Evolutionary conservation across 345 rosid genomes (phyloP).

Genomic region (Kandelia obovata): DNA sequence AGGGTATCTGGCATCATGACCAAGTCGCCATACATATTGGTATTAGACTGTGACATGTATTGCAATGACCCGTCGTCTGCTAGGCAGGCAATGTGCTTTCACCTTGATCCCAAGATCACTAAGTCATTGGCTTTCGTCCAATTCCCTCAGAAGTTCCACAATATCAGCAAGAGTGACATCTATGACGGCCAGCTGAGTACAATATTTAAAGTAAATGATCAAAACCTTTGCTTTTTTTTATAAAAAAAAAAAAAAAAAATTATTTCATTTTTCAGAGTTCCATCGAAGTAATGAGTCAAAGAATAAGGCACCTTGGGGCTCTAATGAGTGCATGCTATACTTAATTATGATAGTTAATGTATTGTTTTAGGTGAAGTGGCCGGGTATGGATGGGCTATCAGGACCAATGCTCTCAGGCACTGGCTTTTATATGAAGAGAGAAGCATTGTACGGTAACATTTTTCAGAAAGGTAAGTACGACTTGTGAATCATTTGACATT

Average conservation of each 20-base stretch:
- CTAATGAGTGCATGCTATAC: too few relatives aligned
- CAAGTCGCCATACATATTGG: conserved; percentile 41
- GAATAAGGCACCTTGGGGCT: too few relatives aligned
- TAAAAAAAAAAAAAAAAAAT: too few relatives aligned
- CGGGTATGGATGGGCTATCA: conserved; percentile 22
- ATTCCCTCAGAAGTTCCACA: conserved; percentile 42
- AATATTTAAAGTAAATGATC: conserved; percentile 1
- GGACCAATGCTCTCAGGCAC: conserved; percentile 43
- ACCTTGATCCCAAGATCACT: conserved; percentile 32
- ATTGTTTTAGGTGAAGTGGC: conserved; percentile 12
- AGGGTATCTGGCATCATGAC: conserved; percentile 45
- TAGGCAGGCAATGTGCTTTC: conserved; percentile 45
- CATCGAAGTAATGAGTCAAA: too few relatives aligned
- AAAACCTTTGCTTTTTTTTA: background rate
- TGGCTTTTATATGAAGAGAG: conserved; percentile 44
- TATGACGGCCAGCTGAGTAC: conserved; percentile 37
- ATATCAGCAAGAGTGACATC: conserved; percentile 37
- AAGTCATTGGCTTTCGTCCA: conserved; percentile 36
- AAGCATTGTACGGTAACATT: conserved; percentile 20
- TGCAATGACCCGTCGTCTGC: conserved; percentile 47
- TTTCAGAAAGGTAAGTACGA: background rate
- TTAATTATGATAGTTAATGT: too few relatives aligned
- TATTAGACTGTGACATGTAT: conserved; percentile 51
- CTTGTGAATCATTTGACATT: background rate
- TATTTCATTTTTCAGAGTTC: too few relatives aligned